Base-by-base conservation (phyloP, 2,329 filamentous ascomycete species). In the Ceratocystis albifundus region DNA sequence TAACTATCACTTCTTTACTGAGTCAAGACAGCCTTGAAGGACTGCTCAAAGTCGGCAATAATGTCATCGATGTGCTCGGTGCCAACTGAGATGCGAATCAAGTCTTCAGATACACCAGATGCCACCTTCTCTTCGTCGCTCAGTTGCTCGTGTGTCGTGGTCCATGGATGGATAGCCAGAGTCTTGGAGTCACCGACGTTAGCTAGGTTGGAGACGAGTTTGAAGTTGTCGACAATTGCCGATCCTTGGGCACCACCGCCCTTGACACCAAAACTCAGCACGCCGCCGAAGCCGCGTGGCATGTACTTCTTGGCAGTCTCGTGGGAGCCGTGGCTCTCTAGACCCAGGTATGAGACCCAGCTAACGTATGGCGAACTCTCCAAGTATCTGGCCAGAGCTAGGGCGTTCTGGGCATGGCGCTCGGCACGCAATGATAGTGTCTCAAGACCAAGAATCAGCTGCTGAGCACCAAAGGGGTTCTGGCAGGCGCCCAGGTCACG, bases 31-130 rank as follows among this genome's bases (percentile, higher is more conserved):
- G 83, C 81, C 73, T 84, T 82, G 77, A 96, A 95, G 0, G 89
- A 89, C 80, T 96, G 92, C 76, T 93, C 88, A 74, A 97, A 96
- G 77, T 97, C 93, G 71, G 86, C 88, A 73, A 96, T 94, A 72
- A 97, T 96, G 73, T 97, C 93, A 78, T 96, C 92, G 74, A 97
- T 96, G 75, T 96, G 91, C 79, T 97, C 93, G 0, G 88, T 96
- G 64, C 93, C 93, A 68, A 96, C 92, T 0, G 92, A 96, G 73
- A 97, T 94, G 69, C 93, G 89, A 76, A 97, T 96, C 48, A 92
- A 85, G 73, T 96, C 93, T 82, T 90, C 75, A 22, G 15, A 53
- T 10, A 94, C 90, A 71, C 93, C 93, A 25, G 89, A 93, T 73
- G 79, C 85, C 64, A 82, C 74, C 77, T 86, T 90, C 80, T 96